phyloP scores from a whole-genome alignment of 768 basidiomycete species.

The Collybia sordida region DNA sequence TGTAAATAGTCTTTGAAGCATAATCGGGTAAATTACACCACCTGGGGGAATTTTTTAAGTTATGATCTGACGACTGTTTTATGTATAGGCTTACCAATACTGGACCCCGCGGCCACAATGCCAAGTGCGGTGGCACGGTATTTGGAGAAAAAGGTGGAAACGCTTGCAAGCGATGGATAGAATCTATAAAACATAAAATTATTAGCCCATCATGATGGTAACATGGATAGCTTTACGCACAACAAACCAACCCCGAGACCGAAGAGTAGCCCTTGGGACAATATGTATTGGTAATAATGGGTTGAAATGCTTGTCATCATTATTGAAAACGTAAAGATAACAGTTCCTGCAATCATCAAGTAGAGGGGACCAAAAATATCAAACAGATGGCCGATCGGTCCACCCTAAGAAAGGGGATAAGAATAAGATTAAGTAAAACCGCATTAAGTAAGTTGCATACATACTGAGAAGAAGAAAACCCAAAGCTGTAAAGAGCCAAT shows the following conservation, averaged over 20 bases:
- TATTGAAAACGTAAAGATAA: constrained; percentile 49
- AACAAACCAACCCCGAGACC: constrained; percentile 64
- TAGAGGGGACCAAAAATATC: constrained; percentile 59
- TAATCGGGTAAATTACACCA: constrained; percentile 68
- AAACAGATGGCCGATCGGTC: constrained; percentile 57
- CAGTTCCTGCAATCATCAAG: constrained; percentile 51
- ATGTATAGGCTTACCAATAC: constrained; percentile 43
- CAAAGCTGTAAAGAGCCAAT: constrained; percentile 71
- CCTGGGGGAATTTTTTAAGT: constrained; percentile 34
- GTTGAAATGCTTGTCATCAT: constrained; percentile 59
- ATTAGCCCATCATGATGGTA: constrained; percentile 7
- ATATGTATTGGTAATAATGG: constrained; percentile 58
- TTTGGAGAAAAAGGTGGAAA: constrained; percentile 63
- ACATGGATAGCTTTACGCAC: constrained; percentile 36
- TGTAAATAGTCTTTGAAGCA: constrained; percentile 57
- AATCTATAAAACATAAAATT: constrained; percentile 43
- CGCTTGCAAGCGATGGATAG: constrained; percentile 66
- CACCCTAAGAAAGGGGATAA: constrained; percentile 43
- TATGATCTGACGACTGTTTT: background rate
- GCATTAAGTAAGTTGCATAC: constrained; percentile 17
- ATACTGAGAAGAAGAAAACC: constrained; percentile 68
- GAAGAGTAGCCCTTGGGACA: constrained; percentile 64
- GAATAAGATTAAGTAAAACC: background rate
- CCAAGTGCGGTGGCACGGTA: constrained; percentile 74
- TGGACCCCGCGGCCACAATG: constrained; percentile 68